Percentiles rank a stretch among this genome's conserved stretches.
These are phyloP conservation scores for Paramecium octaurelia DNA, from an alignment of 73 alveolate genomes.

Conservation along the genomic window DNA sequence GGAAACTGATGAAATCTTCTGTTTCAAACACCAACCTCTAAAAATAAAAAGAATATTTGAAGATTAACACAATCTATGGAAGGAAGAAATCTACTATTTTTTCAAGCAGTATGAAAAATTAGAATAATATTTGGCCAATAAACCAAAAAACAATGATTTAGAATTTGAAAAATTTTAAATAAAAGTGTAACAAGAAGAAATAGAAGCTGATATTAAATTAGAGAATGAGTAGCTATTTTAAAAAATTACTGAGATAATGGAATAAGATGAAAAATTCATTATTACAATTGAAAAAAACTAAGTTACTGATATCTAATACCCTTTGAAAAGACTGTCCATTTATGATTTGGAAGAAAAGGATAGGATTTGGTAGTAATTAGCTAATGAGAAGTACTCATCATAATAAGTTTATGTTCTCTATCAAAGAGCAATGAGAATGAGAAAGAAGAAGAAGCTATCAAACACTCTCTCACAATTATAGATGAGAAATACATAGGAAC, in stretches of 20 bases:
- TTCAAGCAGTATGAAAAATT: neutral
- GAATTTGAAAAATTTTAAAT: neutral
- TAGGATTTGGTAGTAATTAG: constrained; percentile 1
- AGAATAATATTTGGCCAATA: neutral
- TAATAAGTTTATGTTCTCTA: neutral
- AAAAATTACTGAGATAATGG: neutral
- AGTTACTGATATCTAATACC: neutral
- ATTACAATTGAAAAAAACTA: neutral
- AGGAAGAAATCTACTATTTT: constrained; percentile 16
- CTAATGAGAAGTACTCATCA: neutral
- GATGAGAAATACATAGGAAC: neutral
- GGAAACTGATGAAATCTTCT: constrained; percentile 39
- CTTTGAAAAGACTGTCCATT: neutral
- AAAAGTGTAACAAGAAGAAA: neutral
- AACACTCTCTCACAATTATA: neutral
- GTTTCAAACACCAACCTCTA: constrained; percentile 50
- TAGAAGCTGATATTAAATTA: constrained; percentile 4
- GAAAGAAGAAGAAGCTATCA: constrained; percentile 7
- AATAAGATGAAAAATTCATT: neutral
- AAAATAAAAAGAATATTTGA: constrained; percentile 52
- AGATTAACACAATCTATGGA: constrained; percentile 36
- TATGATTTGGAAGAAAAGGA: neutral
- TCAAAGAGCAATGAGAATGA: constrained; percentile 43
- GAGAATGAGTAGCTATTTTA: constrained; percentile 8
- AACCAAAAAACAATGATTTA: constrained; percentile 5